Base-by-base conservation (phyloP, 2,329 filamentous ascomycete species). In the Diplodia corticola region DNA sequence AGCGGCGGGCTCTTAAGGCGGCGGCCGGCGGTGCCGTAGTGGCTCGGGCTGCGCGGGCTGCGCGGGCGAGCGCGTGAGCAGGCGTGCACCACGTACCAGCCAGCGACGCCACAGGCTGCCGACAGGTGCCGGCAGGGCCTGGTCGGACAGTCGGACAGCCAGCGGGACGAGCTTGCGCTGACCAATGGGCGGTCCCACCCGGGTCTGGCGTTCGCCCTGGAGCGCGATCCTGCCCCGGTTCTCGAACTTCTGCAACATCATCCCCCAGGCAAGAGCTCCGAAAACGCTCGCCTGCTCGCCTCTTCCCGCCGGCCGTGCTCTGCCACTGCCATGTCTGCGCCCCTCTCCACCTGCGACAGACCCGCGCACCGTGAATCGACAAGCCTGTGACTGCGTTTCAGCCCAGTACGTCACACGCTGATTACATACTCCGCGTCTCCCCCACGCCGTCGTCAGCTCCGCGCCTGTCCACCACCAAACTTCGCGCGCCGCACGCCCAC, bases 261-360 rank as follows among this genome's bases (percentile, higher is more conserved):
- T 57, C 64, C 67, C 67, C 44, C 40, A 48, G 37, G 17, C 20
- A 50, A 53, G 68, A 37, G 37, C 40, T 26, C 57, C 57, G 30
- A 61, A 49, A 61, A 17, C 20, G n/a, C 49, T 64, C 63, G 20
- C 26, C 64, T 70, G n/a, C 49, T 64, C 63, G 20, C 26, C 64
- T 70, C 73, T 69, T 71, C 44, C 57, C 44, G 17, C 7, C n/a
- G 44, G 71, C 70, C 69, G 69, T 67, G 75, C 76, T 76, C 75
- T 73, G 75, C 66, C 70, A 67, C 24, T 63, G 57, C 65, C 65
- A 55, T 68, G 68, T 57, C 68, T 69, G 70, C 68, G 22, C 49
- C 69, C 66, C 67, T 63, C 40, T 63, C 67, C 69, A 68, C 68
- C 68, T 69, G 67, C 64, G 68, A 69, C 50, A 63, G 44, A 61